phyloP scores from a whole-genome alignment of 2,329 filamentous ascomycete species.

The Cladosporium sp. region DNA sequence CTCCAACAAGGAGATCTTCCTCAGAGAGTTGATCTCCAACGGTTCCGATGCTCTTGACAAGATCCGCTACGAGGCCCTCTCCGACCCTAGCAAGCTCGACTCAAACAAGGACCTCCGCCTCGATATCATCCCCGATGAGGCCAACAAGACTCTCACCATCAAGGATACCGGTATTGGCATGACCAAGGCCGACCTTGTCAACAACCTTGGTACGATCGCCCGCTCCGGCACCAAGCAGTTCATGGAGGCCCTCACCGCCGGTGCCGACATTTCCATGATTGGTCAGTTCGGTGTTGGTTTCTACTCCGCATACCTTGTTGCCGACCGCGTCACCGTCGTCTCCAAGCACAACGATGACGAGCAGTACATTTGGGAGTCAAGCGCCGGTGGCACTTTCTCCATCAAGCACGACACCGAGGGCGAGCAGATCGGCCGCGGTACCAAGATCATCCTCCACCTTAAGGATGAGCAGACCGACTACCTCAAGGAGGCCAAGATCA shows the following conservation, averaged over 20 bases:
- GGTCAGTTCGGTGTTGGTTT: conserved; percentile 99
- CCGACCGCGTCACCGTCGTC: conserved; percentile 90
- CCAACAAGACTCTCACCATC: conserved; percentile 95
- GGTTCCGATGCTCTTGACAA: conserved; percentile 99
- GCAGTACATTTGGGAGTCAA: conserved; percentile 99
- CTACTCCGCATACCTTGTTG: conserved; percentile 99
- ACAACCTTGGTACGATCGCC: conserved; percentile 99
- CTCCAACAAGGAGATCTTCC: conserved; percentile 99
- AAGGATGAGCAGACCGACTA: conserved; percentile 99
- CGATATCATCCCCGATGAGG: conserved; percentile 98
- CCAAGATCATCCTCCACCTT: conserved; percentile 96
- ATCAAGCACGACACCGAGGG: conserved; percentile 88
- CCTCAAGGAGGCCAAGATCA: conserved; percentile 98
- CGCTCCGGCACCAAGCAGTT: conserved; percentile 99
- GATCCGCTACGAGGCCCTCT: conserved; percentile 98
- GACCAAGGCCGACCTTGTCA: conserved; percentile 99
- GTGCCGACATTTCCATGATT: conserved; percentile 99
- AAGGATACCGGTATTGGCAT: conserved; percentile 98
- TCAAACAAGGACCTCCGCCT: conserved; percentile 96
- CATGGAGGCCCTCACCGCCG: conserved; percentile 98
- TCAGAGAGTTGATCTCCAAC: conserved; percentile 98
- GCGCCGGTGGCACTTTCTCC: conserved; percentile 95
- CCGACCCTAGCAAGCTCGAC: conserved; percentile 96
- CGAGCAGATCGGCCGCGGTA: conserved; percentile 87
- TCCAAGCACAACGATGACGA: conserved; percentile 99